Evolutionary conservation across 768 basidiomycete genomes (phyloP).

Genomic region (Cystobasidium onofrii): DNA sequence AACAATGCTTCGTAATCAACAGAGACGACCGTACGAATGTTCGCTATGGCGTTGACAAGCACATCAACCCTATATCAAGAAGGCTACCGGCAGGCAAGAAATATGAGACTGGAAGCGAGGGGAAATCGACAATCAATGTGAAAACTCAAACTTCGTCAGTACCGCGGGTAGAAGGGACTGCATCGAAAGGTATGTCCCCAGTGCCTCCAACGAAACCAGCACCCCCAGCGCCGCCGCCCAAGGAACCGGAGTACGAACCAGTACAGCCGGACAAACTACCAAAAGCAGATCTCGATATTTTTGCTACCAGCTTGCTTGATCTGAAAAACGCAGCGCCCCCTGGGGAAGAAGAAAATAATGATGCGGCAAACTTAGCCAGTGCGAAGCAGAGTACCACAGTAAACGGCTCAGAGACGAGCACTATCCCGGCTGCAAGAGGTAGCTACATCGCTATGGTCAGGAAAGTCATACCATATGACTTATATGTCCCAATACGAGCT

Average conservation of each 20-base stretch:
- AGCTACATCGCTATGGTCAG: background rate
- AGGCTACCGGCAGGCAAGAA: background rate
- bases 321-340: background rate
- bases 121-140: background rate
- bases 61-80: background rate
- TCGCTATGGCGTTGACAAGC: background rate
- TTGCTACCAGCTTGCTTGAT: background rate
- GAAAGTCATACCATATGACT: background rate
- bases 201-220: too few species aligned
- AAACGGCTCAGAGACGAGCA: background rate
- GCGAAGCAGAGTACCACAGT: background rate
- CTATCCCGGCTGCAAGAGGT: background rate
- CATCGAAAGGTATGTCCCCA: too few species aligned
- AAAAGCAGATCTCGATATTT: background rate
- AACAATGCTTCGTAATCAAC: background rate
- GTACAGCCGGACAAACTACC: background rate
- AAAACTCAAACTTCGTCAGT: too few species aligned
- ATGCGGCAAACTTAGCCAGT: background rate
- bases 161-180: too few species aligned
- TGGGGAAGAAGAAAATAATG: background rate
- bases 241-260: background rate
- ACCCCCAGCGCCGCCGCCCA: background rate
- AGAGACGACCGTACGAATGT: background rate
- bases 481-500: background rate
- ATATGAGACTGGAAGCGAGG: background rate